Base-by-base conservation (phyloP, 768 basidiomycete genomes). In the Coprinopsis strossmayeri region DNA sequence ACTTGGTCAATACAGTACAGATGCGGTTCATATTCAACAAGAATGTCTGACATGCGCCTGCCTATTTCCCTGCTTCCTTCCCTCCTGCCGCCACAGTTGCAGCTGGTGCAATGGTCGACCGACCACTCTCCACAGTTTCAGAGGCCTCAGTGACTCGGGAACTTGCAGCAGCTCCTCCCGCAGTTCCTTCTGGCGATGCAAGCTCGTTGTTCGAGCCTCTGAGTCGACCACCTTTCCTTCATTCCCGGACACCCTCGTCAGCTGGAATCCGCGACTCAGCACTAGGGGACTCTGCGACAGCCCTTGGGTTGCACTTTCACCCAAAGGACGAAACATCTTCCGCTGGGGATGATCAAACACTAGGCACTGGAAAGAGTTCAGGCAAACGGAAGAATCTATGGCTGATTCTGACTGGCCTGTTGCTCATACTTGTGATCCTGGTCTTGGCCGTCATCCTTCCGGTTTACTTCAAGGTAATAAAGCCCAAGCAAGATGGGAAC, bases 381-480 rank as follows among this genome's bases (percentile, higher is more conserved):
- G 24, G 46, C 21, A 51, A 55, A 38, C n/a, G n/a, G n/a, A 54
- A 48, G 20, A 37, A 53, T 27, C 52, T 54, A 13, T 53, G 58
- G 15, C 54, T 52, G 12, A 38, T 59, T 21, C 11, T 60, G 38
- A 18, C 59, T 9, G 53, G 52, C 25, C 43, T 70, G 21, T 54
- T 73, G 11, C 68, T 62, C 26, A 62, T 62, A 7, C 52, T 77
- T 7, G 67, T 61, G 5, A 64, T 69, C 9, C 57, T 72, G 1
- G 56, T 71, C 1, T 57, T 76, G 25, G 84, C 70, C 2, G 68
- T 84, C 25, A 60, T 79, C 28, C 61, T 87, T 0, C 78, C 81
- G 0, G 68, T 87, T 13, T 83, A 78, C 58, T 75, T 86, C 57
- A 55, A 66, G 13, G 70, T 79, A 40, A 69, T 79, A 51, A 83